Evolutionary conservation across 495 filamentous ascomycete genomes (phyloP).

Genomic region (Penicillium antarcticum): DNA sequence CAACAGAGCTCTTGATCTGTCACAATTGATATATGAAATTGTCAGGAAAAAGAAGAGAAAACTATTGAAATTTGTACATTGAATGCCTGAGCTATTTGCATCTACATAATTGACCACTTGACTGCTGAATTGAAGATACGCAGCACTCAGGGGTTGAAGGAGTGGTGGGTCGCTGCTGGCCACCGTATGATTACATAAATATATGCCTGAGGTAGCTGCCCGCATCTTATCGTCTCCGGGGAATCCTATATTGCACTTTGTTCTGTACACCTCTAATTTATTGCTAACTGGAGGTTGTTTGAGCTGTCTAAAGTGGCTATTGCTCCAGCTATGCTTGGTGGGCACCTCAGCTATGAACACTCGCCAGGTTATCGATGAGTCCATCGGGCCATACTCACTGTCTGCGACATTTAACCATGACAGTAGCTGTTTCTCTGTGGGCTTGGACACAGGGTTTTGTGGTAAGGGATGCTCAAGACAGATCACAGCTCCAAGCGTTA

Average conservation of each 20-base stretch:
- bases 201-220: constrained; percentile 12
- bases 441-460: constrained; percentile 81
- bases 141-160: constrained; percentile 29
- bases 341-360: constrained; percentile 72
- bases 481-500: neutral
- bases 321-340: constrained; percentile 13
- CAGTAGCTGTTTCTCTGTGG: constrained; percentile 83
- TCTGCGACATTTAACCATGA: constrained; percentile 87
- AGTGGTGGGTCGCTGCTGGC: constrained; percentile 32
- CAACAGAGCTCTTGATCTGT: constrained; percentile 6
- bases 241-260: neutral
- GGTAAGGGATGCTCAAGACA: constrained; percentile 48
- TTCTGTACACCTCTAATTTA: neutral
- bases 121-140: neutral
- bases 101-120: neutral
- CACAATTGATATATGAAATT: neutral
- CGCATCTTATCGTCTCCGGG: constrained; percentile 24
- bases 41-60: neutral
- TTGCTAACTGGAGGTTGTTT: neutral
- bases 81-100: neutral
- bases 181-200: constrained; percentile 23
- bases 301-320: neutral
- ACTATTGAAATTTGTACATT: neutral
- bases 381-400: constrained; percentile 69
- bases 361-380: constrained; percentile 76